These are phyloP conservation scores for Ogataea ganodermae DNA, from an alignment of 805 yeast genomes.

Conservation along the genomic window DNA sequence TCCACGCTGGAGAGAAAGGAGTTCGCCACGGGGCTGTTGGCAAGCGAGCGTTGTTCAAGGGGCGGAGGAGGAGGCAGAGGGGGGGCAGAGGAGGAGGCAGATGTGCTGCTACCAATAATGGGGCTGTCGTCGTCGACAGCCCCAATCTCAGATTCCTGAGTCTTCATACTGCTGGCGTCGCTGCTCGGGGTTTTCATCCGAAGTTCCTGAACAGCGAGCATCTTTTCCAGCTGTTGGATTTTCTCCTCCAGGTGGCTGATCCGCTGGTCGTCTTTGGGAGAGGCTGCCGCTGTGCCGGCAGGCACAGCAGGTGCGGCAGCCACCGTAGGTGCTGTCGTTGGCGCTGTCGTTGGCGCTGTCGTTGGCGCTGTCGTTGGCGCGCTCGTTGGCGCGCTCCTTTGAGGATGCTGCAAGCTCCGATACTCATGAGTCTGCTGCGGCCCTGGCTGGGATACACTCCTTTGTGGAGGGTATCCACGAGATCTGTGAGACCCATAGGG, in stretches of 20 bases:
- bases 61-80: conserved; percentile 37
- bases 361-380: conserved; percentile 8
- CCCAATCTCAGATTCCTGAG: conserved; percentile 1
- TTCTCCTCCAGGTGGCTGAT: conserved; percentile 36
- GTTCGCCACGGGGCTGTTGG: conserved; percentile 29
- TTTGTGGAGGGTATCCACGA: neutral
- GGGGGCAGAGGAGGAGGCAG: conserved; percentile 24
- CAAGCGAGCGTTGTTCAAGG: conserved; percentile 24
- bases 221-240: conserved; percentile 32
- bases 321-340: conserved; percentile 9
- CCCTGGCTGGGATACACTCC: neutral
- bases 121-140: neutral
- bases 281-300: conserved; percentile 2
- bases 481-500: no score
- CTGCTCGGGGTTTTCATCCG: conserved; percentile 18
- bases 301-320: conserved; percentile 12
- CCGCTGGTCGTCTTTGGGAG: conserved; percentile 22
- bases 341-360: conserved; percentile 6
- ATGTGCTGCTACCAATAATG: neutral
- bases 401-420: neutral
- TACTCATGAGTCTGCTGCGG: neutral
- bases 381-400: conserved; percentile 8
- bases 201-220: conserved; percentile 28
- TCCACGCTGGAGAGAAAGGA: conserved; percentile 16
- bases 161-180: conserved; percentile 6